Evolutionary conservation across 2,329 filamentous ascomycete species (phyloP).

Genomic region (Beauveria pseudobassiana): DNA sequence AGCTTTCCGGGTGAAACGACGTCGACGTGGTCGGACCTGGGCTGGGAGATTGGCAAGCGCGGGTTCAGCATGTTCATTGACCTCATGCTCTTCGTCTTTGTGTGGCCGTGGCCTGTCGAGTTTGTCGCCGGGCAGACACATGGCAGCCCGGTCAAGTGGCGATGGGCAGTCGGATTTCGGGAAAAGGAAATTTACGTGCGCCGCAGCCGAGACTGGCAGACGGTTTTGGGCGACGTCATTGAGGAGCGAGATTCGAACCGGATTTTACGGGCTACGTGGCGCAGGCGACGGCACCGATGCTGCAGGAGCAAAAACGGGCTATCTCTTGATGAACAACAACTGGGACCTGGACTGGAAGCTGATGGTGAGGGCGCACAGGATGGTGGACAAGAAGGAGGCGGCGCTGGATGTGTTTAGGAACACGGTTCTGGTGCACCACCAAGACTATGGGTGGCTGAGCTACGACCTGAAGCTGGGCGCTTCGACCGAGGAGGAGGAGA

Average conservation of each 20-base stretch:
- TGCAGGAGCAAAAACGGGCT: constrained; percentile 71
- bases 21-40: constrained; percentile 49
- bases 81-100: constrained; percentile 58
- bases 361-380: constrained; percentile 66
- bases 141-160: constrained; percentile 63
- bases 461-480: constrained; percentile 52
- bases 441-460: constrained; percentile 59
- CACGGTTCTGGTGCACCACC: constrained; percentile 60
- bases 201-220: constrained; percentile 66
- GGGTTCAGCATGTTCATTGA: constrained; percentile 65
- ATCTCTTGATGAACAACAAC: constrained; percentile 73
- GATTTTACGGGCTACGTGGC: constrained; percentile 55
- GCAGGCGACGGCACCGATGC: constrained; percentile 59
- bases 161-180: constrained; percentile 67
- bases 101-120: constrained; percentile 66
- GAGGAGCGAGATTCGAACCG: constrained; percentile 43
- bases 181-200: constrained; percentile 75
- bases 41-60: constrained; percentile 50
- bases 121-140: constrained; percentile 56
- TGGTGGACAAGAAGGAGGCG: constrained; percentile 57
- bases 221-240: constrained; percentile 47
- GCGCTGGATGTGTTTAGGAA: constrained; percentile 62
- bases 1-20: constrained; percentile 54
- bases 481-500: constrained; percentile 50
- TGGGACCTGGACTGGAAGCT: constrained; percentile 83